These are phyloP conservation scores for Fusarium musae DNA, from an alignment of 2,329 filamentous ascomycete species.

Conservation along the genomic window DNA sequence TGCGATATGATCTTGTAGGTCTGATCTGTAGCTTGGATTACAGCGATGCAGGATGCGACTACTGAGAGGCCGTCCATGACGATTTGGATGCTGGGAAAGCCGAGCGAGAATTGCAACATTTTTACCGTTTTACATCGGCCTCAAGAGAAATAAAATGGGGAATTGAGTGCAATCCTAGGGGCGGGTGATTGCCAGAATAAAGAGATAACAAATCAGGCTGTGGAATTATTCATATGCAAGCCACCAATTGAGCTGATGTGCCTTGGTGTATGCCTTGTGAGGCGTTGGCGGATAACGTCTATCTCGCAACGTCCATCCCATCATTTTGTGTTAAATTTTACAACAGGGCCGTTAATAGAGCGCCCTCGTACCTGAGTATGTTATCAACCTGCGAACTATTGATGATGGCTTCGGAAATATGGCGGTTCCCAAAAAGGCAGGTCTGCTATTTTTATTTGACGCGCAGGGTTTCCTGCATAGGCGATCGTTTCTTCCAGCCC, in stretches of 20 bases:
- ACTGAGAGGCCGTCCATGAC: constrained; percentile 6
- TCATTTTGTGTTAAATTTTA: no score
- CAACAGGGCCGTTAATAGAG: not conserved
- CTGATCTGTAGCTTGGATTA: constrained; percentile 7
- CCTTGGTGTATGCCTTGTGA: not conserved
- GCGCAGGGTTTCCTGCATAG: not conserved
- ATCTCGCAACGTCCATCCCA: not conserved
- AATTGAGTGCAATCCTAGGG: not conserved
- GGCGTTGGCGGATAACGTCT: not conserved
- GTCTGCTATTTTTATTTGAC: not conserved
- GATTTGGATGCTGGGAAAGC: no score
- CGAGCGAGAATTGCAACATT: no score
- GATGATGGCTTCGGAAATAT: no score
- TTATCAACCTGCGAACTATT: not conserved
- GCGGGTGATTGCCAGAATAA: not conserved
- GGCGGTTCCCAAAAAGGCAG: not conserved
- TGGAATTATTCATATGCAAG: not conserved
- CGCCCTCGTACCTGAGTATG: no score
- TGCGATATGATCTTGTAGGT: not conserved
- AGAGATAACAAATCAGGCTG: not conserved
- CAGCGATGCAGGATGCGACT: constrained; percentile 4
- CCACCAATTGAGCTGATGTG: not conserved
- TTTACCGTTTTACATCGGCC: not conserved
- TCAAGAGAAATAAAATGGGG: not conserved
- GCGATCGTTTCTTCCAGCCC: not conserved